A percentile compares a stretch with the other conserved stretches of the same genome.
phyloP scores from a whole-genome alignment of 345 rosid species.

The Euclidium syriacum region DNA sequence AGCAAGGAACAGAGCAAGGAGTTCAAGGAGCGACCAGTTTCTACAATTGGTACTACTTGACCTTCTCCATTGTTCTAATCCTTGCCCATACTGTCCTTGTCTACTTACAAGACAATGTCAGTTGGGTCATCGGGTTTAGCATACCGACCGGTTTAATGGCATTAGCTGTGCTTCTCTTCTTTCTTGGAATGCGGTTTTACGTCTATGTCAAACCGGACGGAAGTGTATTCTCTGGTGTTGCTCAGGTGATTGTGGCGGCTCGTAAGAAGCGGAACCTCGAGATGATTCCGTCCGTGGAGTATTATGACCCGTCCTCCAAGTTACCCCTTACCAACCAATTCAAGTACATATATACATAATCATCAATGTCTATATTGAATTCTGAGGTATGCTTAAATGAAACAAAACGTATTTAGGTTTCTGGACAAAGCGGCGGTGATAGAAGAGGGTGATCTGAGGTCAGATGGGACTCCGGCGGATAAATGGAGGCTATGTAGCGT shows the following conservation, averaged over 20 bases:
- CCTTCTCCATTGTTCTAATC: constrained; percentile 50
- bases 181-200: constrained; percentile 57
- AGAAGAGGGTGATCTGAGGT: constrained; percentile 38
- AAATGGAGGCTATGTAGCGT: constrained; percentile 56
- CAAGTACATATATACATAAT: constrained; percentile 38
- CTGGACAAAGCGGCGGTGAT: constrained; percentile 62
- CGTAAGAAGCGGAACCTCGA: constrained; percentile 34
- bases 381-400: not conserved
- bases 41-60: constrained; percentile 64
- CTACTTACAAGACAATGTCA: constrained; percentile 56
- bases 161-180: constrained; percentile 44
- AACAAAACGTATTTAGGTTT: constrained; percentile 37
- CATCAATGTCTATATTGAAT: not conserved
- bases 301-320: constrained; percentile 64
- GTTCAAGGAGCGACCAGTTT: constrained; percentile 53
- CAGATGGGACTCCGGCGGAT: constrained; percentile 35
- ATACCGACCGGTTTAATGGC: constrained; percentile 59
- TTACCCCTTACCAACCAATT: constrained; percentile 51
- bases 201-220: constrained; percentile 60
- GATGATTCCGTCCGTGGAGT: constrained; percentile 10
- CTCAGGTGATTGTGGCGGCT: constrained; percentile 53
- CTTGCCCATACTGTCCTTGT: constrained; percentile 46
- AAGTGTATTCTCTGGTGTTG: constrained; percentile 50
- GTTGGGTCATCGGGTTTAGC: constrained; percentile 72
- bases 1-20: constrained; percentile 57